A percentile compares a stretch with the other conserved stretches of the same genome.
Conservation (phyloP, 106 monocot species). For the Alisma plantagoaquatica region DNA sequence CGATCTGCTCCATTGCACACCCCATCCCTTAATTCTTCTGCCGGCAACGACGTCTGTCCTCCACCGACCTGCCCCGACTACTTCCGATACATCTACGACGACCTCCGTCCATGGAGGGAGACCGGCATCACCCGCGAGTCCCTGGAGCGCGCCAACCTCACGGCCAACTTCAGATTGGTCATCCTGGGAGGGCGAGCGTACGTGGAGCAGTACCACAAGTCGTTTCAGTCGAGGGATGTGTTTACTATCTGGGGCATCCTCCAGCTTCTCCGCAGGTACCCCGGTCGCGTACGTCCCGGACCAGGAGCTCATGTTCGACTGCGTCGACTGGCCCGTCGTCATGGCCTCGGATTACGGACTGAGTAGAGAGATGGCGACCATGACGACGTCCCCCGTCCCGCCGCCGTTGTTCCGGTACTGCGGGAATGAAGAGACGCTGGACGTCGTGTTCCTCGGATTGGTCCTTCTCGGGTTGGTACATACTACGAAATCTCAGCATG, state of each 20-base stretch:
- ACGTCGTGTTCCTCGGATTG: conserved; percentile 66
- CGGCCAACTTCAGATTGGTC: conserved; percentile 26
- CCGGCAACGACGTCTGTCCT: not conserved
- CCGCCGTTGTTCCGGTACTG: conserved; percentile 57
- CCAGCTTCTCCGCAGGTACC: conserved; percentile 36
- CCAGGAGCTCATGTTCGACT: conserved; percentile 52
- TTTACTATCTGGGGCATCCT: conserved; percentile 64
- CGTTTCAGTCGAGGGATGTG: conserved; percentile 35
- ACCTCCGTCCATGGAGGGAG: conserved; percentile 35
- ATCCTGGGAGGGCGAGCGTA: conserved; percentile 30
- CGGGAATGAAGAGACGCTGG: conserved; percentile 34
- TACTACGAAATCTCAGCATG: too few relatives aligned
- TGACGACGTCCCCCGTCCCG: not conserved
- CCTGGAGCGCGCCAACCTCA: conserved; percentile 5
- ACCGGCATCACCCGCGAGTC: conserved; percentile 33
- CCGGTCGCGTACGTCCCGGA: conserved; percentile 47
- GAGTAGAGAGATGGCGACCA: too few relatives aligned
- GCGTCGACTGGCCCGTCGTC: conserved; percentile 36
- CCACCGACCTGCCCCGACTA: conserved; percentile 30
- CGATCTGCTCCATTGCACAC: too few relatives aligned
- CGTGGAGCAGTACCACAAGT: conserved; percentile 22
- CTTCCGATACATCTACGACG: conserved; percentile 61
- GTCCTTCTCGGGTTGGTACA: conserved; percentile 76
- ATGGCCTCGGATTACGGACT: not conserved
- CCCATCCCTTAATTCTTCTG: too few relatives aligned